Percentiles rank a stretch among this genome's conserved stretches.
phyloP scores from a whole-genome alignment of 192 early-diverging fungal genomes.

The Coemansia sp. region DNA sequence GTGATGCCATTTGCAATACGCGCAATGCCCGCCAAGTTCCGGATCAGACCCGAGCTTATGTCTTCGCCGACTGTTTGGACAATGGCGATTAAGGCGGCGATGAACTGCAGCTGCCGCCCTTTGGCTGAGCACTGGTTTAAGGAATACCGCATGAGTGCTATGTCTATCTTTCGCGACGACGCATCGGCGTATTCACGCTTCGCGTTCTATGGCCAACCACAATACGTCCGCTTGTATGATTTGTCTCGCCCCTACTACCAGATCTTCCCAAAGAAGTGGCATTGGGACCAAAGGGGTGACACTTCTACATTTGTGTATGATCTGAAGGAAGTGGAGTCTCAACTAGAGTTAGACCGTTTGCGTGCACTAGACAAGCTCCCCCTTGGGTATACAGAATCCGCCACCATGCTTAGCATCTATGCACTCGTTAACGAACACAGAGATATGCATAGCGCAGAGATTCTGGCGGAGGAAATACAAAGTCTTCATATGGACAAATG shows the following conservation, averaged over 20 bases:
- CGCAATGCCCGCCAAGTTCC: slow-evolving; percentile 22
- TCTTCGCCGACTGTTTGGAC: slow-evolving; percentile 34
- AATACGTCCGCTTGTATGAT: slow-evolving; percentile 25
- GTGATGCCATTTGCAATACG: slow-evolving; percentile 32
- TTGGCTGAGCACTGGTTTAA: slow-evolving; percentile 46
- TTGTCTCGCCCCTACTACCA: slow-evolving; percentile 38
- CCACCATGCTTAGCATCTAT: slow-evolving; percentile 40
- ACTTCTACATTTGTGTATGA: slow-evolving; percentile 13
- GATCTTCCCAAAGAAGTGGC: slow-evolving; percentile 13
- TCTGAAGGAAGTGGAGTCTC: slow-evolving; percentile 35
- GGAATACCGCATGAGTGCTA: slow-evolving; percentile 52
- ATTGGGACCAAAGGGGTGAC: neutral
- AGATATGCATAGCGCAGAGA: slow-evolving; percentile 34
- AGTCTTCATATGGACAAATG: slow-evolving; percentile 22
- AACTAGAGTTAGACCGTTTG: slow-evolving; percentile 46
- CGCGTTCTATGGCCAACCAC: slow-evolving; percentile 7
- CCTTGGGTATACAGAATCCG: slow-evolving; percentile 21
- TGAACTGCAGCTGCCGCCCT: slow-evolving; percentile 12
- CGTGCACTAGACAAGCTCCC: slow-evolving; percentile 51
- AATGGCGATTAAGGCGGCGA: slow-evolving; percentile 31
- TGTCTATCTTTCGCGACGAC: slow-evolving; percentile 46
- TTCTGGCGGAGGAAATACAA: slow-evolving; percentile 30
- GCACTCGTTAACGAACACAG: slow-evolving; percentile 43
- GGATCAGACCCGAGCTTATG: slow-evolving; percentile 27
- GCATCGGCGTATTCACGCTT: slow-evolving; percentile 41